Evolutionary conservation across 768 basidiomycete species (phyloP).

Genomic region (Boletus sensibilis): DNA sequence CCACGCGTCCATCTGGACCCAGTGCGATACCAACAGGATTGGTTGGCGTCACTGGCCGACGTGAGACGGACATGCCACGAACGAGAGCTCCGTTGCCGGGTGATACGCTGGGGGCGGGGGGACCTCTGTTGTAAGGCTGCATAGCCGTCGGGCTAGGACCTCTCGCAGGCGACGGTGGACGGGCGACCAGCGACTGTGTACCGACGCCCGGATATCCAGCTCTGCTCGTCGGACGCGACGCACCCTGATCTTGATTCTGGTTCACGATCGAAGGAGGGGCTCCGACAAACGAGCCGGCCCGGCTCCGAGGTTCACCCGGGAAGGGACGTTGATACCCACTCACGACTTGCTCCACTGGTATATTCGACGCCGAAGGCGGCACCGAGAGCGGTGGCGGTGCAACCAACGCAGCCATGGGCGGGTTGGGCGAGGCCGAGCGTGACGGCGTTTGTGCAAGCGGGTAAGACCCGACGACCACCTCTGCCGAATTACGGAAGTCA

Average conservation of each 20-base stretch:
- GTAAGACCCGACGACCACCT: constrained; percentile 74
- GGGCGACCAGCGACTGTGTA: constrained; percentile 62
- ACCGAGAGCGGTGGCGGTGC: constrained; percentile 48
- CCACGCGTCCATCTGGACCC: constrained; percentile 76
- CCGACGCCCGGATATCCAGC: constrained; percentile 82
- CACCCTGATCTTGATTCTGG: constrained; percentile 34
- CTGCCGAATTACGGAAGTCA: constrained; percentile 75
- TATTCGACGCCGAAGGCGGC: constrained; percentile 41
- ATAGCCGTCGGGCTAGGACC: constrained; percentile 19
- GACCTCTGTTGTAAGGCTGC: constrained; percentile 15
- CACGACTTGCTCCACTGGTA: constrained; percentile 73
- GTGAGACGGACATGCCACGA: constrained; percentile 30
- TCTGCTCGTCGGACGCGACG: constrained; percentile 54
- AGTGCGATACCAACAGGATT: constrained; percentile 81
- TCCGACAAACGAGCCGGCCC: constrained; percentile 48
- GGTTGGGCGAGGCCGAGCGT: constrained; percentile 72
- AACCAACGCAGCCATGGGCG: constrained; percentile 75
- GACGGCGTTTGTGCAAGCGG: constrained; percentile 53
- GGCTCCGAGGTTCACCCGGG: constrained; percentile 75
- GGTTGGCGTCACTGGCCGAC: constrained; percentile 63
- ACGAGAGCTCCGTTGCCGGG: constrained; percentile 1
- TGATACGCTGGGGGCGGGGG: not conserved
- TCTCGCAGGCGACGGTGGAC: constrained; percentile 57
- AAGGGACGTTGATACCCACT: constrained; percentile 79
- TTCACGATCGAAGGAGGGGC: constrained; percentile 27